These are phyloP conservation scores for Phycomyces blakesleeanus DNA, from an alignment of 192 early-diverging fungal species.

Conservation along the genomic window DNA sequence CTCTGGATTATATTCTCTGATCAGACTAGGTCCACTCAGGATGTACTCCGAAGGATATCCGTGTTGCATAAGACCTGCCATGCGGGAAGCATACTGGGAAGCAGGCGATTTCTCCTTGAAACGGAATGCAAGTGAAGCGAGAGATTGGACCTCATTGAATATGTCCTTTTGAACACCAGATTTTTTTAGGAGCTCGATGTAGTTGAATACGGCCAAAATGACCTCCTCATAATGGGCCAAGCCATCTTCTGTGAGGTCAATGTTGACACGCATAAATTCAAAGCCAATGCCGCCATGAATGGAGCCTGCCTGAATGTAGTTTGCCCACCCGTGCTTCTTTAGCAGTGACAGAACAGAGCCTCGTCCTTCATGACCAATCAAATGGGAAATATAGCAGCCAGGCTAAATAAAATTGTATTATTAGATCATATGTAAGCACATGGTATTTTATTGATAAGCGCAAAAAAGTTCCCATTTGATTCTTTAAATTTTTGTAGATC, in stretches of 20 bases:
- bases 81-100: slow-evolving; percentile 57
- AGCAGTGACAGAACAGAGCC: slow-evolving; percentile 85
- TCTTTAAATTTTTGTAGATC: neutral
- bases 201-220: slow-evolving; percentile 79
- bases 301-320: slow-evolving; percentile 63
- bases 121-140: slow-evolving; percentile 56
- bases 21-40: slow-evolving; percentile 64
- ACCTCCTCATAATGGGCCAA: slow-evolving; percentile 76
- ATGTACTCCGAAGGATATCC: slow-evolving; percentile 64
- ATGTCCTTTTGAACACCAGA: slow-evolving; percentile 73
- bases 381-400: slow-evolving; percentile 73
- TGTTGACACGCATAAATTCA: slow-evolving; percentile 78
- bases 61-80: slow-evolving; percentile 78
- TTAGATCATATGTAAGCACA: neutral
- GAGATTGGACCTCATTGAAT: slow-evolving; percentile 71
- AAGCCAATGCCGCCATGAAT: slow-evolving; percentile 64
- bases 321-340: slow-evolving; percentile 90
- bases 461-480: neutral
- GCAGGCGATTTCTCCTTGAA: slow-evolving; percentile 76
- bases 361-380: slow-evolving; percentile 88
- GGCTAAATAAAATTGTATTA: slow-evolving; percentile 49
- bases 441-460: neutral
- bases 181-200: slow-evolving; percentile 78
- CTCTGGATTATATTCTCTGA: slow-evolving; percentile 64
- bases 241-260: slow-evolving; percentile 84